These are phyloP conservation scores for Raffaelea ambrosiae DNA, from an alignment of 2,329 filamentous ascomycete species.

Conservation along the genomic window DNA sequence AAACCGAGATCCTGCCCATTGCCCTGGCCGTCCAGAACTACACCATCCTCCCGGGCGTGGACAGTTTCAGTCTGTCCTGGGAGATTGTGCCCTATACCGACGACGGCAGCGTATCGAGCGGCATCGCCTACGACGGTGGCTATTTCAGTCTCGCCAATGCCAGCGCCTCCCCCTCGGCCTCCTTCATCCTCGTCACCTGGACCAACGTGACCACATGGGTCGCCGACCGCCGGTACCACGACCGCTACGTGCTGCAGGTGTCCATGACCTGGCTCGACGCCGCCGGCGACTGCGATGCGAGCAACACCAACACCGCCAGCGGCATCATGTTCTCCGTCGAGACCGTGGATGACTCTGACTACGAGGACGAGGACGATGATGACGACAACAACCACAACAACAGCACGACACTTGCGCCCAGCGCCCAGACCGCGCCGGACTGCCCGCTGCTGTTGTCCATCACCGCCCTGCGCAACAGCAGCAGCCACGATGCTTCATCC, in stretches of 20 bases:
- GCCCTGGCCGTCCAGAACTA: slow-evolving; percentile 6
- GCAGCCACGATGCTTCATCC: too few species aligned
- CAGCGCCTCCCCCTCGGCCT: too few species aligned
- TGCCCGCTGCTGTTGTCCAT: background rate
- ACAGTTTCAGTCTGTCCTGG: slow-evolving; percentile 1
- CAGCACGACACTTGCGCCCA: background rate
- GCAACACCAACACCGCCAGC: background rate
- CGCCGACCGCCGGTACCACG: background rate
- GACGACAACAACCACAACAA: slow-evolving; percentile 1
- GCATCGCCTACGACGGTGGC: background rate
- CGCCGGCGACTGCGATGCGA: background rate
- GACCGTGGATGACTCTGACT: too few species aligned
- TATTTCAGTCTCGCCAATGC: background rate
- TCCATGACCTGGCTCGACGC: background rate
- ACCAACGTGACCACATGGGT: slow-evolving; percentile 8
- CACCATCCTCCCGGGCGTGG: background rate
- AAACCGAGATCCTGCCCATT: slow-evolving; percentile 7
- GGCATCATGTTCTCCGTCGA: slow-evolving; percentile 3
- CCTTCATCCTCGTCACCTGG: too few species aligned
- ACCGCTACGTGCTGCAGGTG: slow-evolving; percentile 2
- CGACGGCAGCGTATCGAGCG: background rate
- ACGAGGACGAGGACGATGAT: too few species aligned
- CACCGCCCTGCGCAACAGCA: too few species aligned
- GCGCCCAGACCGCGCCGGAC: background rate
- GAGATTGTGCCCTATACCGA: background rate